Conservation (phyloP, 768 basidiomycete species). For the Sarcomyxa edulis region DNA sequence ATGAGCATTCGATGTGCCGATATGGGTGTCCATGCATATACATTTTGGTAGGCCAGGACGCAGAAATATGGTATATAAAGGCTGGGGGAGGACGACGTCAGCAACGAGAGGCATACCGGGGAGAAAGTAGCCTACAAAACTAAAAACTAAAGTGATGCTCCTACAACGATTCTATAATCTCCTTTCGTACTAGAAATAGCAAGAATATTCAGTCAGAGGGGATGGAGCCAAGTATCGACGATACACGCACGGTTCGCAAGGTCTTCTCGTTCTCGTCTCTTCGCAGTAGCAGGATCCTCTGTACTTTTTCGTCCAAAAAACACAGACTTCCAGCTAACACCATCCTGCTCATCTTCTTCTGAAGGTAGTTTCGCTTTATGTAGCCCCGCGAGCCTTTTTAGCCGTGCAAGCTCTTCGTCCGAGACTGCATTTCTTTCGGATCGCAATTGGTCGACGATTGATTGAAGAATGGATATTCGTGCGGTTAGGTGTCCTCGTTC, state of each 20-base stretch:
- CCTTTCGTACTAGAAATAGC: too few species aligned
- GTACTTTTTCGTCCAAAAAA: constrained; percentile 2
- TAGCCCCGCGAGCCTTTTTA: constrained; percentile 47
- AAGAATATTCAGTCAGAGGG: too few species aligned
- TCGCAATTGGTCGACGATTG: constrained; percentile 47
- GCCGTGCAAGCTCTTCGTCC: constrained; percentile 45
- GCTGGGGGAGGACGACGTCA: too few species aligned
- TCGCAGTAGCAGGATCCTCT: neutral
- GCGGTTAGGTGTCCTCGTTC: constrained; percentile 51
- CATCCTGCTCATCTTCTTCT: neutral
- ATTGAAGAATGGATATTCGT: constrained; percentile 58
- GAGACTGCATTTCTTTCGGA: constrained; percentile 39
- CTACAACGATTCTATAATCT: too few species aligned
- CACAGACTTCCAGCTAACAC: constrained; percentile 3
- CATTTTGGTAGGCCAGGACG: too few species aligned
- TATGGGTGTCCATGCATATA: too few species aligned
- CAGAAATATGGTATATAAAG: too few species aligned
- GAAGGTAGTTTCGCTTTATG: constrained; percentile 14
- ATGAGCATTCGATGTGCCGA: too few species aligned
- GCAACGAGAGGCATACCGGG: too few species aligned
- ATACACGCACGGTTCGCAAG: constrained; percentile 3
- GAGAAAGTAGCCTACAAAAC: too few species aligned
- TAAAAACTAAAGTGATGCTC: too few species aligned
- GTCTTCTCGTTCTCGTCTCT: constrained; percentile 3
- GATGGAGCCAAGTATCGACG: too few species aligned